A percentile compares a stretch with the other conserved stretches of the same genome.
phyloP scores from a whole-genome alignment of 2,329 filamentous ascomycete species.

The Fusarium chuoi region DNA sequence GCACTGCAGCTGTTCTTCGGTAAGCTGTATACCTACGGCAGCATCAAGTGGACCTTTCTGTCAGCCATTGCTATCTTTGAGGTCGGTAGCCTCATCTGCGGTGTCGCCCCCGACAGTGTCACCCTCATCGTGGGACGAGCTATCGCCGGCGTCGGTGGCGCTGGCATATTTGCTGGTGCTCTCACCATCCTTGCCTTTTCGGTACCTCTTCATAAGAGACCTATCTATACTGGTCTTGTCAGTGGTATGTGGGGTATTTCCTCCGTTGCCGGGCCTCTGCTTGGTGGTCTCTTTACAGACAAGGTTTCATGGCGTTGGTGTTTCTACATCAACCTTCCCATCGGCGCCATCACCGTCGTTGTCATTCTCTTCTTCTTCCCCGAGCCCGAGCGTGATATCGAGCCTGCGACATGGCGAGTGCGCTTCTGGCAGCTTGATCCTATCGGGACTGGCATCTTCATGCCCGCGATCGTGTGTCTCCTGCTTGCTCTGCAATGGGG shows the following conservation, averaged over 20 bases:
- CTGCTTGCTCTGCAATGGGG: constrained; percentile 64
- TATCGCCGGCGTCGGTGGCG: constrained; percentile 53
- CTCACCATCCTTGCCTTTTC: constrained; percentile 55
- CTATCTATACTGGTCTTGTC: constrained; percentile 51
- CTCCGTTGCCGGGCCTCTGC: constrained; percentile 48
- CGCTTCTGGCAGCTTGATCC: constrained; percentile 45
- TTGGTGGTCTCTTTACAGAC: constrained; percentile 51
- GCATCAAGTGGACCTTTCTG: constrained; percentile 55
- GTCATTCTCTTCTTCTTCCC: constrained; percentile 47
- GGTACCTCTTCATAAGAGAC: constrained; percentile 48
- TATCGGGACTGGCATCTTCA: constrained; percentile 47
- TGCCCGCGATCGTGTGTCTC: constrained; percentile 56
- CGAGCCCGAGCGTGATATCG: constrained; percentile 40
- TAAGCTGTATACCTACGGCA: constrained; percentile 58
- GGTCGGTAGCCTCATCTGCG: constrained; percentile 56
- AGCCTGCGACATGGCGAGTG: constrained; percentile 39
- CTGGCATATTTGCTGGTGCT: constrained; percentile 59
- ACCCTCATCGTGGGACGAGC: constrained; percentile 51
- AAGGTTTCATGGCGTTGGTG: constrained; percentile 54
- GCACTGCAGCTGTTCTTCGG: constrained; percentile 54
- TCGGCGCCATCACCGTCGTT: constrained; percentile 48
- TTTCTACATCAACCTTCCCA: constrained; percentile 54
- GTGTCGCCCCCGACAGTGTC: constrained; percentile 46
- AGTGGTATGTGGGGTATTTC: constrained; percentile 60
- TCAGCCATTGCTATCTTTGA: constrained; percentile 54